A percentile compares a stretch with the other conserved stretches of the same genome.
phyloP scores from a whole-genome alignment of 1,139 yeast genomes.

The Lodderomyces pseudojiufengensis region DNA sequence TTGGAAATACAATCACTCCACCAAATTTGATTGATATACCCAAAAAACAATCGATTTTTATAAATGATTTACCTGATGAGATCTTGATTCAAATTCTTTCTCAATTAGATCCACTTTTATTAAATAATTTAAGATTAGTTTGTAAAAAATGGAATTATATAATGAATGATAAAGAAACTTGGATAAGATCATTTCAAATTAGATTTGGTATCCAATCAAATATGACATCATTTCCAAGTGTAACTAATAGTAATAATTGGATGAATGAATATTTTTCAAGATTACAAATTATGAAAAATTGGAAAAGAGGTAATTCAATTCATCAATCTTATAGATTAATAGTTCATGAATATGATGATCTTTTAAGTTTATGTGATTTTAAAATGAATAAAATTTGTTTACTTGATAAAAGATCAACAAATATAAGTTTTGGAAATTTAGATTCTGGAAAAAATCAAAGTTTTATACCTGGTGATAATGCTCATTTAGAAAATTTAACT shows the following conservation, averaged over 20 bases:
- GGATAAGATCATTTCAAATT: conserved; percentile 55
- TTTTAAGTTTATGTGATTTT: conserved; percentile 41
- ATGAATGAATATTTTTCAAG: conserved; percentile 54
- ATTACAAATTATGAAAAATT: conserved; percentile 37
- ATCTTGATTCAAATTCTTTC: conserved; percentile 53
- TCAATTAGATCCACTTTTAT: conserved; percentile 52
- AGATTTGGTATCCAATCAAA: conserved; percentile 37
- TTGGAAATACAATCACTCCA: conserved; percentile 17
- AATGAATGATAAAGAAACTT: conserved; percentile 54
- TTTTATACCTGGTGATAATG: conserved; percentile 33
- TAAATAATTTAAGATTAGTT: conserved; percentile 47
- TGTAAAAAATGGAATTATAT: conserved; percentile 51
- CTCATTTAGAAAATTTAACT: conserved; percentile 20
- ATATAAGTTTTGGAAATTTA: conserved; percentile 36
- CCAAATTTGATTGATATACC: background rate
- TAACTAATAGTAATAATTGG: conserved; percentile 52
- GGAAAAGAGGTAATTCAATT: conserved; percentile 47
- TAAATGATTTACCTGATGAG: conserved; percentile 54
- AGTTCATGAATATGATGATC: conserved; percentile 25
- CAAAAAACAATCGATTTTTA: conserved; percentile 6
- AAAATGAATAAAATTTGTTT: conserved; percentile 32
- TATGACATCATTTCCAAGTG: conserved; percentile 63
- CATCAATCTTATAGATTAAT: conserved; percentile 31
- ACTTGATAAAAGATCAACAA: conserved; percentile 31
- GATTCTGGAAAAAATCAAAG: conserved; percentile 41